phyloP scores from a whole-genome alignment of 305 asterid genomes.

The Fraxinus latifolia region DNA sequence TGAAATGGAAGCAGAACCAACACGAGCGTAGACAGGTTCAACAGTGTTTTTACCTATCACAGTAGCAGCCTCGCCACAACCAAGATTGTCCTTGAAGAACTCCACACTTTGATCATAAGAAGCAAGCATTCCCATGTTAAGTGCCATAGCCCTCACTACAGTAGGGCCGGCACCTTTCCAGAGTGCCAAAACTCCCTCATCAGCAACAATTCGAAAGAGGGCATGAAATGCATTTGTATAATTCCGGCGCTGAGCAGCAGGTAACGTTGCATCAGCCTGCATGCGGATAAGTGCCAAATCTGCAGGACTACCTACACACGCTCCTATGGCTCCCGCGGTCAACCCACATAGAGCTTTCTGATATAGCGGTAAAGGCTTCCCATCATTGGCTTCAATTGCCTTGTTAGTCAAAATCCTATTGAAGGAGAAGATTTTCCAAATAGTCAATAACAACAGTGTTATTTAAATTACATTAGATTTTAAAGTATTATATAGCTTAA shows the following conservation, averaged over 20 bases:
- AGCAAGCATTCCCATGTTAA: slow-evolving; percentile 98
- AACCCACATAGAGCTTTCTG: slow-evolving; percentile 95
- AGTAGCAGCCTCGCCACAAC: slow-evolving; percentile 69
- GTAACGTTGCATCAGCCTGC: slow-evolving; percentile 99
- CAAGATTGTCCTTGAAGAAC: slow-evolving; percentile 64
- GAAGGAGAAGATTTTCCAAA: not conserved
- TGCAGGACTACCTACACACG: slow-evolving; percentile 85
- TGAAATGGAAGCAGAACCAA: not conserved
- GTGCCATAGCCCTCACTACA: slow-evolving; percentile 97
- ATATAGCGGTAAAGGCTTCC: slow-evolving; percentile 82
- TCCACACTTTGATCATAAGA: slow-evolving; percentile 92
- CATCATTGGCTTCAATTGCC: slow-evolving; percentile 88
- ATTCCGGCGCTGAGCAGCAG: slow-evolving; percentile 73
- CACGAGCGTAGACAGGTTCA: not conserved
- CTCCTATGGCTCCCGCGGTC: slow-evolving; percentile 97
- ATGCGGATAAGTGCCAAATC: slow-evolving; percentile 93
- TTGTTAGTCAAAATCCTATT: slow-evolving; percentile 74
- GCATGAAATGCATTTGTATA: slow-evolving; percentile 91
- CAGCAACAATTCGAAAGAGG: slow-evolving; percentile 62
- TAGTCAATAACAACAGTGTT: not conserved
- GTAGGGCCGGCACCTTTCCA: slow-evolving; percentile 99
- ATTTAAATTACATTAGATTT: too few species aligned
- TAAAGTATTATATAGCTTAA: too few species aligned
- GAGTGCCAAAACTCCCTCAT: slow-evolving; percentile 83
- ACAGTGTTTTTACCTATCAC: slow-evolving; percentile 53